phyloP scores from a whole-genome alignment of 2,329 filamentous ascomycete genomes.

The Colletotrichum trifolii region DNA sequence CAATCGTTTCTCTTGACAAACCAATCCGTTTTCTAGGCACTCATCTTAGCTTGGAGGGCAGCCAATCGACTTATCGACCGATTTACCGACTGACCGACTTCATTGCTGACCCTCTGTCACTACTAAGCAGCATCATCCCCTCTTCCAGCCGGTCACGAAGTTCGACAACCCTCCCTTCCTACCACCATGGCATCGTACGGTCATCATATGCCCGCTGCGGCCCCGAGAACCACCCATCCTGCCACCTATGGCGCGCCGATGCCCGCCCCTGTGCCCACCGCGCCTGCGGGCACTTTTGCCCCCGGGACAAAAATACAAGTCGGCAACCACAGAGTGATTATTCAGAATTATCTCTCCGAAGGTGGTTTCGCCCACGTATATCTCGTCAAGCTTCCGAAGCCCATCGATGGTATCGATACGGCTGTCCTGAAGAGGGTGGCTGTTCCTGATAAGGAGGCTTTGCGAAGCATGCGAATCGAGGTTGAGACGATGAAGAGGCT shows the following conservation, averaged over 20 bases:
- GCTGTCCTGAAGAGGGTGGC: conserved; percentile 95
- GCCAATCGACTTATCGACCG: no score
- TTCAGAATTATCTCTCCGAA: conserved; percentile 97
- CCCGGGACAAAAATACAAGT: conserved; percentile 98
- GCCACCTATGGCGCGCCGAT: conserved; percentile 57
- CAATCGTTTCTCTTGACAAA: conserved; percentile 5
- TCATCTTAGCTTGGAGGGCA: conserved; percentile 1
- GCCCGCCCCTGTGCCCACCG: conserved; percentile 51
- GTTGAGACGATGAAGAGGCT: conserved; percentile 99
- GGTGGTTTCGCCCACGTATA: conserved; percentile 99
- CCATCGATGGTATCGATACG: conserved; percentile 80
- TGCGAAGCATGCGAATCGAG: conserved; percentile 97
- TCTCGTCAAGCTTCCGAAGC: conserved; percentile 85
- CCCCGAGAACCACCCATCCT: conserved; percentile 45
- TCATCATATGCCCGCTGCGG: conserved; percentile 34
- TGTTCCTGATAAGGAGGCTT: conserved; percentile 92
- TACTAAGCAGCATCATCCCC: conserved; percentile 19
- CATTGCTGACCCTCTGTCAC: conserved; percentile 11
- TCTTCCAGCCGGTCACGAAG: conserved; percentile 3
- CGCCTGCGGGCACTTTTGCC: conserved; percentile 86
- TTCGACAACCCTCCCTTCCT: not conserved
- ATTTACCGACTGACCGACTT: conserved; percentile 12
- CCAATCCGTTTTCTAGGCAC: conserved; percentile 8
- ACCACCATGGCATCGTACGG: conserved; percentile 35
- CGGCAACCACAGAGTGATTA: conserved; percentile 89